Evolutionary conservation across 1,284 basidiomycete genomes (phyloP), one percentile per base, ranked within the genome.

Genomic region (Hemileia vastatrix): DNA sequence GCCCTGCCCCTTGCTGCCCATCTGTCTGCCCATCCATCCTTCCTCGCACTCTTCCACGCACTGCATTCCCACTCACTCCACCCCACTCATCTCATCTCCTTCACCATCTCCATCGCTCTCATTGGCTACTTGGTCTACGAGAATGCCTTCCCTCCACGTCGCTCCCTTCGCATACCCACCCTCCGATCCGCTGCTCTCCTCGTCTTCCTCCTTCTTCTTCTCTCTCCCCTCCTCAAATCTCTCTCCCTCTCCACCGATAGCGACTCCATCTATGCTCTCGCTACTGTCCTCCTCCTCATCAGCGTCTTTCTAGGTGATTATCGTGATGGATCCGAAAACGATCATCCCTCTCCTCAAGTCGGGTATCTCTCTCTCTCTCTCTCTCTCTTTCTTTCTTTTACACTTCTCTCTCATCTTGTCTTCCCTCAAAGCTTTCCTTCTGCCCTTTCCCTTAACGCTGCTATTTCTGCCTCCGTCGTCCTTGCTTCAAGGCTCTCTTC

Each of bases 231-330:
- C 3, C 79, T 98, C 62, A 83, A 87, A 67, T 96, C 93, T 1
- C 78, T 98, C 68, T 95, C 91, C 9, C 88, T 90, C 45, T 89
- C 93, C 6, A 97, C 93, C 0, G 96, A 94, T 18, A 88, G 86
- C 11, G 95, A 98, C 76, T 92, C 90, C 24, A 95, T 97, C 68
- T 97, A 92, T 91, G 93, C 93, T 5, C 78, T 97, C 50, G 84
- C 89, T 51, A 82, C 82, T 11, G 78, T 78, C 67, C 79, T 90
- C 33, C 84, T 87, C 69, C 76, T 80, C 45, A 76, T 86, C 45
- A 84, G 85, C 71, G 77, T 83, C 3, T 76, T 86, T 40, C 75
- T 89, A 9, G 84, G 83, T 2, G 86, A 89, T 76, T 88, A 87
- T 70, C 72, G 71, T 74, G 81, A 73, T 70, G 74, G 74, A 0